Base-by-base conservation (phyloP, 2,329 filamentous ascomycete genomes). In the Sporothrix pallida region DNA sequence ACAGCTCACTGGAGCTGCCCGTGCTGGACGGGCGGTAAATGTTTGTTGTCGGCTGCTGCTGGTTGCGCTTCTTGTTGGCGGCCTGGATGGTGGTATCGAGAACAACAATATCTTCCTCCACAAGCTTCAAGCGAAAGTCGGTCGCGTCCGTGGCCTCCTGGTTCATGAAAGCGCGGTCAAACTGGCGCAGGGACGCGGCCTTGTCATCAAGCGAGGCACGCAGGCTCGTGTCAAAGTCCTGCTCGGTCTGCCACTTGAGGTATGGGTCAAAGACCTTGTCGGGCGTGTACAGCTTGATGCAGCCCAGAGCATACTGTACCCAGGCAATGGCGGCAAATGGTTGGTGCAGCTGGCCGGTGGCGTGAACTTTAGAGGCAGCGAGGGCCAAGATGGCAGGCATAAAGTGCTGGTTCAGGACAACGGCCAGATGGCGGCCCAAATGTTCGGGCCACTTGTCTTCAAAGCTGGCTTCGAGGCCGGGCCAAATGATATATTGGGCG, bases 261-360 rank as follows among this genome's bases (percentile, higher is more conserved):
- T 91, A 88, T 0, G 96, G 96, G 80, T 99, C 96, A 78, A 95
- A 96, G 3, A 92, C 88, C 77, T 91, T 91, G 80, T 97, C 92
- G 0, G 97, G 95, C 2, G 98, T 90, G 79, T 95, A 98, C 2
- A 98, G 86, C 75, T 88, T 88, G 67, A 98, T 85, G 54, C 91
- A 89, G 17, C 91, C 91, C 23, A 95, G 82, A 1, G 93, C 91
- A 75, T 97, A 90, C 70, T 92, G 86, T 42, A 94, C 86, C 89
- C 95, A 96, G 5, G 92, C 91, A 26, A 91, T 82, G 23, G 89
- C 87, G 23, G 86, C 82, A 70, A 82, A 81, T 1, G 78, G 77
- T 68, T 80, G 77, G 52, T 62, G 63, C 3, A 13, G 20, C n/a
- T 73, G 75, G 1, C 78, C 76, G n/a, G 74, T 74, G 0, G 78